Evolutionary conservation across 257 asterid genomes (phyloP).

Genomic region (Solanum tacnaense): DNA sequence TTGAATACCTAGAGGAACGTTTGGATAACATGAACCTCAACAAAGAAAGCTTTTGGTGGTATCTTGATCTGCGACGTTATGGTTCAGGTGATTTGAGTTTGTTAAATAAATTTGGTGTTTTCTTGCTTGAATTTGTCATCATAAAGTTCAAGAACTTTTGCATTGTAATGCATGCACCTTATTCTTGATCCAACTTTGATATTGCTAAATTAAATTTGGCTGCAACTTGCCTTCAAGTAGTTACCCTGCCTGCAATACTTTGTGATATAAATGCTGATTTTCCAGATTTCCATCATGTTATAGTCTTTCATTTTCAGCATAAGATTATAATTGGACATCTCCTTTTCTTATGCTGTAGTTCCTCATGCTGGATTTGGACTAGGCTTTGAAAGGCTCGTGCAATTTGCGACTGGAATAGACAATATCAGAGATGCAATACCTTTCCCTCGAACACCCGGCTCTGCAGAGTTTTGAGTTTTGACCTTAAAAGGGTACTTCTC

Average conservation of each 20-base stretch:
- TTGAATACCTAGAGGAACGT: slow-evolving; percentile 66
- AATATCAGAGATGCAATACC: slow-evolving; percentile 91
- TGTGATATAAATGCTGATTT: not conserved
- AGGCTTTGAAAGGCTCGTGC: slow-evolving; percentile 97
- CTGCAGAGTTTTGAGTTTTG: slow-evolving; percentile 69
- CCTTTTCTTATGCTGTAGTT: slow-evolving; percentile 30
- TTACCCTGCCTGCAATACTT: not conserved
- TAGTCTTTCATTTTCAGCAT: not conserved
- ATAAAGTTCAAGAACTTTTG: not conserved
- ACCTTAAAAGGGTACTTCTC: not conserved
- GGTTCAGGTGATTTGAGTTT: slow-evolving; percentile 56
- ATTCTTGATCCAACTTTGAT: not conserved
- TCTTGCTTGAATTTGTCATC: not conserved
- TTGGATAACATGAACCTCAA: slow-evolving; percentile 78
- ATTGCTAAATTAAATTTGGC: not conserved
- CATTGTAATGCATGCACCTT: not conserved
- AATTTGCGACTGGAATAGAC: slow-evolving; percentile 86
- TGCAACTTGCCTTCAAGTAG: not conserved
- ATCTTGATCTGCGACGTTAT: slow-evolving; percentile 91
- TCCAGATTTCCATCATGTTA: not conserved
- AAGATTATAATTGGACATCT: not conserved
- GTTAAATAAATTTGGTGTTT: not conserved
- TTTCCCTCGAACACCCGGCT: slow-evolving; percentile 90
- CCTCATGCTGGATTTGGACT: slow-evolving; percentile 98
- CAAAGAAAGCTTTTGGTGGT: slow-evolving; percentile 98